Evolutionary conservation across 2,329 filamentous ascomycete genomes (phyloP).

Genomic region (Fonsecaea erecta): DNA sequence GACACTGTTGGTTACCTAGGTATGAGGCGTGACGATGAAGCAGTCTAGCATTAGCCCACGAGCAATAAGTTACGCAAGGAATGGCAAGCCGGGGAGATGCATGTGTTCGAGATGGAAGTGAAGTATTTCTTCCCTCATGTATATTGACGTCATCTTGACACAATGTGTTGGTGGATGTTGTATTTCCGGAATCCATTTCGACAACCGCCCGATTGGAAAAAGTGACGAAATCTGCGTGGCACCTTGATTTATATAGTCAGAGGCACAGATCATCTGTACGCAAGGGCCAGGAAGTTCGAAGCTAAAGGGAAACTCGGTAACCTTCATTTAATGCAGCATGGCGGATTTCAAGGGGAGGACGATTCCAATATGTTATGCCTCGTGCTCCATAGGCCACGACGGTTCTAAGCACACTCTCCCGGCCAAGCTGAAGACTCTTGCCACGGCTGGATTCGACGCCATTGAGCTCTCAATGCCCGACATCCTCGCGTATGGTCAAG

Average conservation of each 20-base stretch:
- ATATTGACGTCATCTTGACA: not conserved
- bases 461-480: constrained; percentile 79
- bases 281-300: not conserved
- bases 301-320: not conserved
- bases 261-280: not conserved
- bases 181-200: not conserved
- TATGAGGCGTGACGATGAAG: not conserved
- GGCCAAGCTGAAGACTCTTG: constrained; percentile 48
- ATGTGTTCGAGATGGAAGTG: not conserved
- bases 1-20: not conserved
- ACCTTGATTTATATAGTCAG: not conserved
- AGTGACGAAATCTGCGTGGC: not conserved
- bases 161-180: not conserved
- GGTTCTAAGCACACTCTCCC: constrained; percentile 43
- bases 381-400: constrained; percentile 49
- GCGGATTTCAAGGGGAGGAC: constrained; percentile 31
- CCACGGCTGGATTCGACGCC: constrained; percentile 57
- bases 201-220: not conserved
- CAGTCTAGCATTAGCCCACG: not conserved
- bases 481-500: constrained; percentile 65
- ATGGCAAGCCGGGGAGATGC: not conserved
- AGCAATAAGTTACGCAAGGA: not conserved
- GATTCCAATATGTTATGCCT: constrained; percentile 49
- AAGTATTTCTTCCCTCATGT: not conserved
- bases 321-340: constrained; percentile 10